phyloP scores from a whole-genome alignment of 2,329 filamentous ascomycete genomes.

The Bipolaris cookei region DNA sequence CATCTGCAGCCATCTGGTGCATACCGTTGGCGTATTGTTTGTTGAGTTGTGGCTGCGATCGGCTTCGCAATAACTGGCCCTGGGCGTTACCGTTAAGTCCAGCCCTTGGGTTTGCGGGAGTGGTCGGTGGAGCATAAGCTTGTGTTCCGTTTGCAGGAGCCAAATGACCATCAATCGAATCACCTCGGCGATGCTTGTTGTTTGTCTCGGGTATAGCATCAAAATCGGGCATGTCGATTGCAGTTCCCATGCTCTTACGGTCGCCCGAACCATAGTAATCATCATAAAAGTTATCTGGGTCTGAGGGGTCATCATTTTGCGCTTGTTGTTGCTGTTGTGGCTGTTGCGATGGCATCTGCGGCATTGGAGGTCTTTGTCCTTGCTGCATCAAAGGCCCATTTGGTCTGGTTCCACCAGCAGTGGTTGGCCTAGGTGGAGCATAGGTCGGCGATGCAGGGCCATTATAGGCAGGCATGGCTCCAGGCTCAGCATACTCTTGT shows the following conservation, averaged over 20 bases:
- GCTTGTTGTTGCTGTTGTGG: slow-evolving; percentile 30
- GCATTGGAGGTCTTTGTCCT: slow-evolving; percentile 42
- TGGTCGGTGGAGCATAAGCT: slow-evolving; percentile 17
- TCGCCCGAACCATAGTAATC: slow-evolving; percentile 51
- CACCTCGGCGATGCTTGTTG: slow-evolving; percentile 42
- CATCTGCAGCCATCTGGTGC: slow-evolving; percentile 74
- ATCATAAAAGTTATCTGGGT: slow-evolving; percentile 60
- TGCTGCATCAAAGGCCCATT: slow-evolving; percentile 28
- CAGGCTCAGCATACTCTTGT: slow-evolving; percentile 46
- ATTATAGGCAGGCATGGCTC: slow-evolving; percentile 44
- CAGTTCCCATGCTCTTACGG: slow-evolving; percentile 52
- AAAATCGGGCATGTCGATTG: slow-evolving; percentile 69
- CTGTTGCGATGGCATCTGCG: slow-evolving; percentile 27
- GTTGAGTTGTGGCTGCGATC: slow-evolving; percentile 70
- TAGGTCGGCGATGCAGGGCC: slow-evolving; percentile 46
- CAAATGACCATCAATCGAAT: slow-evolving; percentile 48
- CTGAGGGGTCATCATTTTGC: slow-evolving; percentile 46
- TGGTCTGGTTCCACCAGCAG: slow-evolving; percentile 41
- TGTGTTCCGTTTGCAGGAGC: slow-evolving; percentile 23
- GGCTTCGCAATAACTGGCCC: slow-evolving; percentile 61
- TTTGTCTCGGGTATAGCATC: slow-evolving; percentile 58
- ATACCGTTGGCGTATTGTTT: slow-evolving; percentile 51
- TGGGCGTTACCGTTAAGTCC: slow-evolving; percentile 31
- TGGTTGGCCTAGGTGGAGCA: slow-evolving; percentile 47
- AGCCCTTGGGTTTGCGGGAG: slow-evolving; percentile 7